Evolutionary conservation across 495 filamentous ascomycete genomes (phyloP).

Genomic region (Hapsidospora chrysogenum): DNA sequence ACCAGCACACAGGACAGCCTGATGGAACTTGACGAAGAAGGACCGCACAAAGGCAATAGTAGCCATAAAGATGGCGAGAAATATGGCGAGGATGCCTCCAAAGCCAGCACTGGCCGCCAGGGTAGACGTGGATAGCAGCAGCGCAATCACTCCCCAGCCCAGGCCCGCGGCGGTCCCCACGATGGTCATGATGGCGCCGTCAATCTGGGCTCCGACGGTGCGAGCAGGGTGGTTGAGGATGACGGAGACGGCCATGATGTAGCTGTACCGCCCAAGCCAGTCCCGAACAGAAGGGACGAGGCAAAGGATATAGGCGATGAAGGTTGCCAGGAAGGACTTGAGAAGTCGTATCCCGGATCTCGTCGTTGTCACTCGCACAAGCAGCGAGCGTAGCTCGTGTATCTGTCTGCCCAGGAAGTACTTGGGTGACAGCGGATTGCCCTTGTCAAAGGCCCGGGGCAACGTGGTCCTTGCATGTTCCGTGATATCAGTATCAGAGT

Average conservation of each 20-base stretch:
- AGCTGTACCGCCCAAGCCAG: slow-evolving; percentile 34
- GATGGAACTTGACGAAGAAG: slow-evolving; percentile 35
- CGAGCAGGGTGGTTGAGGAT: slow-evolving; percentile 37
- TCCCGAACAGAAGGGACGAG: slow-evolving; percentile 24
- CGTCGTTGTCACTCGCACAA: slow-evolving; percentile 19
- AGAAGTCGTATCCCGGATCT: slow-evolving; percentile 29
- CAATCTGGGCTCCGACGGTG: slow-evolving; percentile 36
- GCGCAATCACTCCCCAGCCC: slow-evolving; percentile 34
- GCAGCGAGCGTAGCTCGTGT: slow-evolving; percentile 17
- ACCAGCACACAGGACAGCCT: slow-evolving; percentile 34
- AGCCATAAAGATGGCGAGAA: slow-evolving; percentile 34
- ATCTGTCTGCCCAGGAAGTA: slow-evolving; percentile 29
- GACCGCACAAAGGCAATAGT: slow-evolving; percentile 33
- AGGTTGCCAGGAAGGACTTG: slow-evolving; percentile 36
- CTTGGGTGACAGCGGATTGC: slow-evolving; percentile 13
- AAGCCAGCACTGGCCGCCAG: slow-evolving; percentile 23
- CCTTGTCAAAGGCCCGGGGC: slow-evolving; percentile 2
- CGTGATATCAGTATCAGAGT: neutral
- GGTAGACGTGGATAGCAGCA: slow-evolving; percentile 33
- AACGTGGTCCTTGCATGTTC: neutral
- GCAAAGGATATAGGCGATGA: slow-evolving; percentile 35
- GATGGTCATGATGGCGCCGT: slow-evolving; percentile 33
- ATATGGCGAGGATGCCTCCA: slow-evolving; percentile 34
- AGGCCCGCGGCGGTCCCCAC: slow-evolving; percentile 37
- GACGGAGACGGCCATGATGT: slow-evolving; percentile 33